Base-by-base conservation (phyloP, 257 asterid genomes). In the Fraxinus pennsylvanica region DNA sequence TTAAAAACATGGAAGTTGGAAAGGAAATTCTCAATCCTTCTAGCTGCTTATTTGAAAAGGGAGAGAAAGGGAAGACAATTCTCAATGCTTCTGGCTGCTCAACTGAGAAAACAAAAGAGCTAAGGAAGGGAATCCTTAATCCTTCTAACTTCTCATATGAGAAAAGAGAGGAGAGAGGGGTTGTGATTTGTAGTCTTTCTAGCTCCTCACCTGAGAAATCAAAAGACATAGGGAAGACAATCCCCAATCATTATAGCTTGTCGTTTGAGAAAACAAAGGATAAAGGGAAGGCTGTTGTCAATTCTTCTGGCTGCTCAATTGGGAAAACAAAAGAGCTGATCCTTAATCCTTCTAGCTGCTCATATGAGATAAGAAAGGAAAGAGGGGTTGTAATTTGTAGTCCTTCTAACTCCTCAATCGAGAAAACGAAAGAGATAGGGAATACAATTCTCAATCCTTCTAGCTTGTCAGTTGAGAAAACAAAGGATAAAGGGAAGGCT, bases 61-160 rank as follows among this genome's bases (percentile, higher is more conserved):
- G 57, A 41, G 79, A 78, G 35, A 61, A 65, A 78, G 54, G 79
- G 36, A 10, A 38, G 68, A 67, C 25, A 22, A 69, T 61, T 67
- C 71, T 69, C 29, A 29, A 71, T 73, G 71, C 76, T 81, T 65
- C 73, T 50, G 66, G 74, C 76, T 77, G 80, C 43, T 61, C 73
- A 75, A 39, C 57, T 74, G 87, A 76, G 84, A 84, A 68, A 43
- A 67, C 33, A 22, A 78, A 80, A 59, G 85, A 79, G 36, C 38
- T 80, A 50, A 57, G 85, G 73, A 72, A 78, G 76, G 72, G 73
- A 21, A 72, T 66, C 77, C 75, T 65, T 79, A 73, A 19, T 22
- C 72, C 82, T 13, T 45, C 74, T 75, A 78, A 73, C 68, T 73
- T 74, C 43, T 50, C 79, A 2, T 43, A 54, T 33, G 81, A 74